Percentiles rank a stretch among this genome's conserved stretches.
phyloP scores from a whole-genome alignment of 208 protist genomes.

The Strigomonas culicis region DNA sequence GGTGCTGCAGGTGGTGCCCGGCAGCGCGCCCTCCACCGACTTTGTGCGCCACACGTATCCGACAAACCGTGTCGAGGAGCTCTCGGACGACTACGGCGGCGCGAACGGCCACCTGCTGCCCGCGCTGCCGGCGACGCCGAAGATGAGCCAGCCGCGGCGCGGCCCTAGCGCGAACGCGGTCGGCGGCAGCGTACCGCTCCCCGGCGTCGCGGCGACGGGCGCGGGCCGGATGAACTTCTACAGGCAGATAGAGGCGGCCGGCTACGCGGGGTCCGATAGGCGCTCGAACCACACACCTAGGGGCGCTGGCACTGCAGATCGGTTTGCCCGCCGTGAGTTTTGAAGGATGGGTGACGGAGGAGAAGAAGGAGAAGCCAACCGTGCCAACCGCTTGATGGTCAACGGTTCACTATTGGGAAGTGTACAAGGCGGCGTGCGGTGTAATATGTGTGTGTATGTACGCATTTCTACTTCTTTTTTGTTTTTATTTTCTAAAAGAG shows the following conservation, averaged over 20 bases:
- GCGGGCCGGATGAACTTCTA: too few species aligned
- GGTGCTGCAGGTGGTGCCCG: constrained; percentile 21
- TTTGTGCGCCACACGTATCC: not conserved
- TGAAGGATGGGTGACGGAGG: not conserved
- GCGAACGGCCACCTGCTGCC: not conserved
- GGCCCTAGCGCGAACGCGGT: not conserved
- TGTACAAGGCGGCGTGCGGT: too few species aligned
- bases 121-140: not conserved
- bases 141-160: not conserved
- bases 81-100: not conserved
- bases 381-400: too few species aligned
- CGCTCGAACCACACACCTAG: not conserved
- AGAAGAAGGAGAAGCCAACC: too few species aligned
- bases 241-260: too few species aligned
- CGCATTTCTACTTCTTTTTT: constrained; percentile 6
- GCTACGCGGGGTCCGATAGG: not conserved
- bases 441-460: too few species aligned
- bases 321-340: not conserved
- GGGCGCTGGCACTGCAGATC: not conserved
- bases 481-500: not conserved
- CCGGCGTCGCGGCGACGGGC: too few species aligned
- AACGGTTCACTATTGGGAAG: too few species aligned
- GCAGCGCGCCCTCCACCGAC: not conserved
- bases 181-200: not conserved
- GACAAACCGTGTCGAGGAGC: constrained; percentile 1